Evolutionary conservation across 495 filamentous ascomycete genomes (phyloP).

Genomic region (Trichoderma reesei): DNA sequence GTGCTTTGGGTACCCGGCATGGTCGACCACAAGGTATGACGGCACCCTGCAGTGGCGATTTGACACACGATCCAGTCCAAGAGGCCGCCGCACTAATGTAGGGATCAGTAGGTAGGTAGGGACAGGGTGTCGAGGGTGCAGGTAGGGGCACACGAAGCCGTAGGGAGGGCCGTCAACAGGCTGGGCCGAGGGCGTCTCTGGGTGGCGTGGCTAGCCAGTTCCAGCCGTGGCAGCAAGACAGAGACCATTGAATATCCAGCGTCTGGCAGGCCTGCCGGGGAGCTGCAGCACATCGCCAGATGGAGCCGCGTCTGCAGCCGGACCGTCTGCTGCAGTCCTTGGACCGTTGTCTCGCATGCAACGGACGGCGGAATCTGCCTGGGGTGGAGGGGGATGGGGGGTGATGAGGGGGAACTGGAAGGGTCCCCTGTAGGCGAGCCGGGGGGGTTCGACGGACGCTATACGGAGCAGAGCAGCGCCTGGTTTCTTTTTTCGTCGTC

Average conservation of each 20-base stretch:
- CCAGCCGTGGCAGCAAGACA: not conserved
- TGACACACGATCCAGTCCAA: constrained; percentile 7
- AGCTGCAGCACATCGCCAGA: constrained; percentile 5
- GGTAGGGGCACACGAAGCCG: too few relatives aligned
- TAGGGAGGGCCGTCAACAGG: not conserved
- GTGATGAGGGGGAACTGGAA: not conserved
- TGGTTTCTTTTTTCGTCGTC: too few relatives aligned
- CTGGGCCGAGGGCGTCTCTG: constrained; percentile 1
- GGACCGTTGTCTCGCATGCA: constrained; percentile 1
- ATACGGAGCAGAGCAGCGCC: too few relatives aligned
- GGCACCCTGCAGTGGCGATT: constrained; percentile 9
- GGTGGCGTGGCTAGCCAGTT: not conserved
- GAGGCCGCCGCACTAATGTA: constrained; percentile 8
- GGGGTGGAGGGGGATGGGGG: not conserved
- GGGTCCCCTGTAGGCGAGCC: not conserved
- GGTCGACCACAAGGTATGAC: not conserved
- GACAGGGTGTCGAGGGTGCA: too few relatives aligned
- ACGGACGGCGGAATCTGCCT: too few relatives aligned
- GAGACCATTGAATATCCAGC: too few relatives aligned
- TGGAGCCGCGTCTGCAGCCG: constrained; percentile 3
- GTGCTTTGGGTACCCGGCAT: too few relatives aligned
- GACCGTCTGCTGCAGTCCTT: not conserved
- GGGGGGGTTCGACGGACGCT: too few relatives aligned
- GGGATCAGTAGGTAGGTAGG: too few relatives aligned
- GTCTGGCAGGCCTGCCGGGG: constrained; percentile 5